Conservation (phyloP, 306 rosid species). For the Medicago arabica region DNA sequence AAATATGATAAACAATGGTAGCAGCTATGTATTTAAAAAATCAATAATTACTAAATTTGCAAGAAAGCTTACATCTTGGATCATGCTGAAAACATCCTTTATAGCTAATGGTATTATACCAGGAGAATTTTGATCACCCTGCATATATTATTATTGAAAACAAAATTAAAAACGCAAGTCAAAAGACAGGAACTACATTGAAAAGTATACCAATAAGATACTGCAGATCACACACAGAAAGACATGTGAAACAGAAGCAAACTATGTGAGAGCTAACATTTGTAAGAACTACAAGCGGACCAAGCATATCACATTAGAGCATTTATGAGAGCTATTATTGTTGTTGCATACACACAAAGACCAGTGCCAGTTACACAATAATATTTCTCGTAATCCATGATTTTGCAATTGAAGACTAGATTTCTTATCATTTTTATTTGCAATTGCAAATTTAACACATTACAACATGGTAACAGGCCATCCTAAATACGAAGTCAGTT, state of each 20-base stretch:
- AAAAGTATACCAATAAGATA: slow-evolving; percentile 7
- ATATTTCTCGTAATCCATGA: slow-evolving; percentile 1
- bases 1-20: slow-evolving; percentile 26
- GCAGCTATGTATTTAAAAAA: slow-evolving; percentile 11
- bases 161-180: slow-evolving; percentile 24
- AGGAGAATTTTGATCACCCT: slow-evolving; percentile 96
- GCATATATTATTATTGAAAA: slow-evolving; percentile 43
- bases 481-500: not conserved
- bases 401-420: slow-evolving; percentile 7
- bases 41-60: slow-evolving; percentile 27
- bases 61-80: slow-evolving; percentile 87
- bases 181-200: not conserved
- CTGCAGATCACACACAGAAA: slow-evolving; percentile 16
- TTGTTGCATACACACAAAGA: slow-evolving; percentile 16
- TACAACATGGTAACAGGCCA: not conserved
- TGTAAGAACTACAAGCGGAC: not conserved
- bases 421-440: slow-evolving; percentile 26
- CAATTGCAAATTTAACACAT: slow-evolving; percentile 21
- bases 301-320: not conserved
- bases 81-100: slow-evolving; percentile 96
- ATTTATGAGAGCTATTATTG: no score
- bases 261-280: not conserved
- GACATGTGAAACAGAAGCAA: not conserved
- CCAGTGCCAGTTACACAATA: slow-evolving; percentile 32
- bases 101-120: slow-evolving; percentile 97